A percentile compares a stretch with the other conserved stretches of the same genome.
These are phyloP conservation scores for Populus simonii DNA, from an alignment of 345 rosid genomes.

Conservation along the genomic window DNA sequence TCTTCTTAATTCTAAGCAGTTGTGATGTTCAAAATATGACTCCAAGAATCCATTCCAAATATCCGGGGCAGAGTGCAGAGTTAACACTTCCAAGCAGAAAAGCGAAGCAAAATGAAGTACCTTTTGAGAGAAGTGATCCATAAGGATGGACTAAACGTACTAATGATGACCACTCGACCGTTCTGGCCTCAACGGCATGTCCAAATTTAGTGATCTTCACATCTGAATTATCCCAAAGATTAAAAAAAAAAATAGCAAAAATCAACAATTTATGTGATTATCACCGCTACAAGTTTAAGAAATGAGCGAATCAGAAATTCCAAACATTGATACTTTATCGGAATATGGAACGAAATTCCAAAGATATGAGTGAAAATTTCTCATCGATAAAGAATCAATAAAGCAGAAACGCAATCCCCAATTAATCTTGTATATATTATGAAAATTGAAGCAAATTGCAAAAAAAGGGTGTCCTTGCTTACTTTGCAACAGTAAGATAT, in stretches of 20 bases:
- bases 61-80: background rate
- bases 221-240: slow-evolving; percentile 26
- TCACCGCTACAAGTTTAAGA: too few species aligned
- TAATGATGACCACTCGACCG: slow-evolving; percentile 43
- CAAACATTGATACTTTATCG: background rate
- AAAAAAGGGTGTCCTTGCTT: background rate
- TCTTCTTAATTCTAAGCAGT: background rate
- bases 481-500: slow-evolving; percentile 46
- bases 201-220: slow-evolving; percentile 44
- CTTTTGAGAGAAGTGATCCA: slow-evolving; percentile 35
- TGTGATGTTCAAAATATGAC: background rate
- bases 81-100: background rate
- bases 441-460: background rate
- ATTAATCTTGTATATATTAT: too few species aligned
- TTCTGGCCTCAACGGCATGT: slow-evolving; percentile 39
- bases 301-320: too few species aligned
- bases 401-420: too few species aligned
- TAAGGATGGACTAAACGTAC: slow-evolving; percentile 30
- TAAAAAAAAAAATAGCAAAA: background rate
- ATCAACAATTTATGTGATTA: background rate
- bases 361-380: too few species aligned
- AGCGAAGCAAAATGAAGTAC: slow-evolving; percentile 13
- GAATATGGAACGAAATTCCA: too few species aligned
- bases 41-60: background rate
- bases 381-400: too few species aligned